A percentile compares a stretch with the other conserved stretches of the same genome.
Evolutionary conservation across 306 rosid genomes (phyloP).

Genomic region (Geum urbanum): DNA sequence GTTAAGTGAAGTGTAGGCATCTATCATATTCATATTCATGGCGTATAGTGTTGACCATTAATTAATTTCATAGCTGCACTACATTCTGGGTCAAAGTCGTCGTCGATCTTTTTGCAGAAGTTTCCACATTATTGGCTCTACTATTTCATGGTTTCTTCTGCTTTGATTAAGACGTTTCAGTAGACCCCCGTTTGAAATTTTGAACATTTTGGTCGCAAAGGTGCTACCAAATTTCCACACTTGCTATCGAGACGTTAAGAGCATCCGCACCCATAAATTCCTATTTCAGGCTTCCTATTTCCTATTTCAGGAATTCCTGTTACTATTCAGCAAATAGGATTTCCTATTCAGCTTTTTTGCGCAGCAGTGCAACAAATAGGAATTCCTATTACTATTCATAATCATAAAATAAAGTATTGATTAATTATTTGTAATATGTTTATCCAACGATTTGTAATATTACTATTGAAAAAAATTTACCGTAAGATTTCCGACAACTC

Average conservation of each 20-base stretch:
- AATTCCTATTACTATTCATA: too few relatives aligned
- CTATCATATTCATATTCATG: neutral
- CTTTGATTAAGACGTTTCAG: neutral
- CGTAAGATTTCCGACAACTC: too few relatives aligned
- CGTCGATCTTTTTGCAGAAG: neutral
- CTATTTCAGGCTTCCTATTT: too few relatives aligned
- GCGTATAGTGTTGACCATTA: constrained; percentile 9
- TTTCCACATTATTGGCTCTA: neutral
- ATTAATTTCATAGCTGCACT: neutral
- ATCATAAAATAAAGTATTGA: too few relatives aligned
- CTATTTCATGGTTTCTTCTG: neutral
- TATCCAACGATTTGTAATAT: too few relatives aligned
- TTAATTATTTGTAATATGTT: too few relatives aligned
- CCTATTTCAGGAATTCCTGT: too few relatives aligned
- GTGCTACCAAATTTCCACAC: neutral
- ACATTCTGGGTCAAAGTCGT: constrained; percentile 8
- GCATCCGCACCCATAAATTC: too few relatives aligned
- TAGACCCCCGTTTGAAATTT: neutral
- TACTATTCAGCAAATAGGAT: too few relatives aligned
- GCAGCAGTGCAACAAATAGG: too few relatives aligned
- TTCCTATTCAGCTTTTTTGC: too few relatives aligned
- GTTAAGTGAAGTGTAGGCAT: neutral
- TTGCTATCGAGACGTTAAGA: neutral
- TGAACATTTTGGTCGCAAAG: neutral
- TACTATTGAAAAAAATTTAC: too few relatives aligned